Conservation (phyloP, 176 grass and related monocot genomes). For the Paspalum notatum region DNA sequence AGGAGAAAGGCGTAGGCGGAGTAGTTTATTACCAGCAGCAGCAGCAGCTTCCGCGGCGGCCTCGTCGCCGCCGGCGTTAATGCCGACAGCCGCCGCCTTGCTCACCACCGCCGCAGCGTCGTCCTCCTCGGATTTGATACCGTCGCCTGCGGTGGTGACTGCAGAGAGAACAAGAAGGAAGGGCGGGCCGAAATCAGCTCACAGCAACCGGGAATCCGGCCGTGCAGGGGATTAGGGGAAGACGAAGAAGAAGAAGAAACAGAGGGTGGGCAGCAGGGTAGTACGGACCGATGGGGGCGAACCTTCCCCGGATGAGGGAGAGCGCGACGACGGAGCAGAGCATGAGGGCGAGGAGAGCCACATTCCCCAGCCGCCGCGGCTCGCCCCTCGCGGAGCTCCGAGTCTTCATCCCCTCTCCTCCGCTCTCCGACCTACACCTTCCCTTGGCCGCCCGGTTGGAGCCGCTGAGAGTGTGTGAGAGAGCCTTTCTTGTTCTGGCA, state of each 20-base stretch:
- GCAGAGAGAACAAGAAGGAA: conserved; percentile 6
- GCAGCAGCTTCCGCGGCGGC: background rate
- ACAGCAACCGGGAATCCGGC: background rate
- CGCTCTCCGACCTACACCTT: no score
- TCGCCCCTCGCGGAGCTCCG: conserved; percentile 47
- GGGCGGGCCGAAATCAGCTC: conserved; percentile 15
- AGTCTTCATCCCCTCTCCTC: conserved; percentile 50
- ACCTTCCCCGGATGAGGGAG: conserved; percentile 60
- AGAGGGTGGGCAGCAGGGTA: background rate
- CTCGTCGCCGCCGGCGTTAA: conserved; percentile 30
- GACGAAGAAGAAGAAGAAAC: background rate
- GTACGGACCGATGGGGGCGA: conserved; percentile 38
- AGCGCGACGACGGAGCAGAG: conserved; percentile 62
- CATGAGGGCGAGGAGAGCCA: conserved; percentile 52
- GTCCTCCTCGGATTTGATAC: conserved; percentile 51
- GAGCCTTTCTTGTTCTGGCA: background rate
- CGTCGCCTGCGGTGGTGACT: conserved; percentile 35
- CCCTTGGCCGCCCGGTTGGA: background rate
- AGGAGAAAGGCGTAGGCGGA: background rate
- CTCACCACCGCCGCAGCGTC: background rate
- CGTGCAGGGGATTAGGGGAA: no score
- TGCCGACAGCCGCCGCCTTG: background rate
- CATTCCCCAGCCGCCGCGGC: conserved; percentile 56
- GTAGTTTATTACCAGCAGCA: conserved; percentile 2
- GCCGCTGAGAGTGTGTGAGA: background rate